These are phyloP conservation scores for Ogataea hybrid DNA, from an alignment of 1,139 yeast species.

Conservation along the genomic window DNA sequence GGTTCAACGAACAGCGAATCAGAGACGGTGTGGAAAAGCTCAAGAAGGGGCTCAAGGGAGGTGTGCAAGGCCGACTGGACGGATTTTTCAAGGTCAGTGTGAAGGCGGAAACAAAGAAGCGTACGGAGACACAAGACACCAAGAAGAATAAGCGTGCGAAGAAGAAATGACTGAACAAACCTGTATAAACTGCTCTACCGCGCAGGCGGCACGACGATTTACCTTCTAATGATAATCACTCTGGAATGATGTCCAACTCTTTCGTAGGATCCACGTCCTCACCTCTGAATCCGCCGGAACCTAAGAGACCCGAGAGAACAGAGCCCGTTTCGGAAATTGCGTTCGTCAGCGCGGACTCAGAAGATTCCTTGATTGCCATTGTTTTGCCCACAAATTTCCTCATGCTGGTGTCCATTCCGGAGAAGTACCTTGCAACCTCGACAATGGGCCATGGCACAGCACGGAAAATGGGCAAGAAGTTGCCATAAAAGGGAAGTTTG, in stretches of 20 bases:
- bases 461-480: constrained; percentile 67
- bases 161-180: constrained; percentile 3
- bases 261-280: constrained; percentile 7
- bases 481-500: constrained; percentile 72
- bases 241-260: constrained; percentile 1
- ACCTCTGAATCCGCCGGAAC: constrained; percentile 10
- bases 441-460: constrained; percentile 72
- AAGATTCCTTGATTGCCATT: constrained; percentile 14
- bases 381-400: constrained; percentile 34
- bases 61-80: constrained; percentile 89
- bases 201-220: not conserved
- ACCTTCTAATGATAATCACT: not conserved
- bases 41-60: constrained; percentile 77
- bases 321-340: constrained; percentile 21
- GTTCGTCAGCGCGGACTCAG: constrained; percentile 16
- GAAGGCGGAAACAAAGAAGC: constrained; percentile 37
- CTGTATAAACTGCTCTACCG: not conserved
- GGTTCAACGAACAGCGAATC: constrained; percentile 90
- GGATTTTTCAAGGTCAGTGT: constrained; percentile 69
- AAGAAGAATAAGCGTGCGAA: constrained; percentile 18
- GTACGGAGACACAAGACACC: constrained; percentile 34
- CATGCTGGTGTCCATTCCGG: constrained; percentile 68
- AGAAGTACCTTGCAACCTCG: constrained; percentile 46
- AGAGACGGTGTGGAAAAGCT: constrained; percentile 83
- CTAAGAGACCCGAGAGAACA: constrained; percentile 16